Evolutionary conservation across 306 rosid species (phyloP).

Genomic region (Prunus persica): DNA sequence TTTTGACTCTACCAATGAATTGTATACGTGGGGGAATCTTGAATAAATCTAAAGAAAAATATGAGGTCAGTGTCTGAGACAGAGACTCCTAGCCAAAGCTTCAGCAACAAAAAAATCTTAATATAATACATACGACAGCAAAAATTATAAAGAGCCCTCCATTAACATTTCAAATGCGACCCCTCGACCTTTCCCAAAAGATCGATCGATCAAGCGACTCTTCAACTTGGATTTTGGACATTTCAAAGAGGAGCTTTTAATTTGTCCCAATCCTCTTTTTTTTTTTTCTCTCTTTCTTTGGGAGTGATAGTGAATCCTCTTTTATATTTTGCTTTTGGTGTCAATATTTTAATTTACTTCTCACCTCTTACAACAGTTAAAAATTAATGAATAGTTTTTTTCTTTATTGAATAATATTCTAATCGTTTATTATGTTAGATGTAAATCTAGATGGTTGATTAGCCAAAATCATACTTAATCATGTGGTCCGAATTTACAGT

Average conservation of each 20-base stretch:
- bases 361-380: too few species aligned
- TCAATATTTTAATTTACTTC: too few species aligned
- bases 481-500: too few species aligned
- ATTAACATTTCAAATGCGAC: not conserved
- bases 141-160: not conserved
- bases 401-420: too few species aligned
- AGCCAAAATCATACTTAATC: too few species aligned
- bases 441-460: too few species aligned
- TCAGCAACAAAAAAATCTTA: conserved; percentile 1
- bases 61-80: not conserved
- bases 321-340: too few species aligned
- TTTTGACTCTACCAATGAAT: not conserved
- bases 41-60: not conserved
- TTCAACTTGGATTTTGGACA: not conserved
- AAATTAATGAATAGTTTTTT: too few species aligned
- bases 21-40: not conserved
- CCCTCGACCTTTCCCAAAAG: not conserved
- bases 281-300: not conserved
- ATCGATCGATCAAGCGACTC: not conserved
- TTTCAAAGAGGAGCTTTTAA: not conserved
- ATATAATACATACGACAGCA: not conserved
- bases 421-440: too few species aligned
- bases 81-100: not conserved
- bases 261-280: not conserved
- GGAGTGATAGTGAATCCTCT: not conserved